These are phyloP conservation scores for Tylopilus subfusipes DNA, from an alignment of 768 basidiomycete species.

Conservation along the genomic window DNA sequence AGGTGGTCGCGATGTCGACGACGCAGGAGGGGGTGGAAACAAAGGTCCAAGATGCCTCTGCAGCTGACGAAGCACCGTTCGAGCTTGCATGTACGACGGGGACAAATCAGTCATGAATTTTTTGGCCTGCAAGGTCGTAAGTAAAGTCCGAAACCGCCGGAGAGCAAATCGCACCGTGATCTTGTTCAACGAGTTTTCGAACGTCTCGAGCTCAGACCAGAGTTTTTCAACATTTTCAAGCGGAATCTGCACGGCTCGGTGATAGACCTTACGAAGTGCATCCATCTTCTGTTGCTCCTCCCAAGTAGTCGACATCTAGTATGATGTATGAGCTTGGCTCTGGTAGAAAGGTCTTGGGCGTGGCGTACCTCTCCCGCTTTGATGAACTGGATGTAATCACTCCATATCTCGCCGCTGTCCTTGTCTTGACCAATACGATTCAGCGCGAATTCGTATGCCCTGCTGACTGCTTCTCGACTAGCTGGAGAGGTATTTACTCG, in stretches of 20 bases:
- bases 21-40: conserved; percentile 47
- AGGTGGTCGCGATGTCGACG: conserved; percentile 37
- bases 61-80: conserved; percentile 81
- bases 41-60: conserved; percentile 64
- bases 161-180: conserved; percentile 55
- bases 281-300: conserved; percentile 97
- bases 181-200: conserved; percentile 85
- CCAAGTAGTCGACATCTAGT: conserved; percentile 77
- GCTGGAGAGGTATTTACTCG: conserved; percentile 64
- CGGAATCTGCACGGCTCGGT: conserved; percentile 91
- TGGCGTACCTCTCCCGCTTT: conserved; percentile 68
- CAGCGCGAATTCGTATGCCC: conserved; percentile 92
- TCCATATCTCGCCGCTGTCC: conserved; percentile 90
- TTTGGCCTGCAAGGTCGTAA: conserved; percentile 60
- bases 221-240: conserved; percentile 88
- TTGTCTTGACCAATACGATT: conserved; percentile 88
- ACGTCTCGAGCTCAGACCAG: conserved; percentile 92
- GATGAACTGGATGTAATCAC: conserved; percentile 89
- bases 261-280: conserved; percentile 84
- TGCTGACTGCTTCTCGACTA: conserved; percentile 73
- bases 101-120: conserved; percentile 94
- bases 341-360: conserved; percentile 22
- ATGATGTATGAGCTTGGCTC: conserved; percentile 5
- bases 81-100: conserved; percentile 92
- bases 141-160: not conserved